These are phyloP conservation scores for Penicillium salamii DNA, from an alignment of 495 filamentous ascomycete genomes.

Conservation along the genomic window DNA sequence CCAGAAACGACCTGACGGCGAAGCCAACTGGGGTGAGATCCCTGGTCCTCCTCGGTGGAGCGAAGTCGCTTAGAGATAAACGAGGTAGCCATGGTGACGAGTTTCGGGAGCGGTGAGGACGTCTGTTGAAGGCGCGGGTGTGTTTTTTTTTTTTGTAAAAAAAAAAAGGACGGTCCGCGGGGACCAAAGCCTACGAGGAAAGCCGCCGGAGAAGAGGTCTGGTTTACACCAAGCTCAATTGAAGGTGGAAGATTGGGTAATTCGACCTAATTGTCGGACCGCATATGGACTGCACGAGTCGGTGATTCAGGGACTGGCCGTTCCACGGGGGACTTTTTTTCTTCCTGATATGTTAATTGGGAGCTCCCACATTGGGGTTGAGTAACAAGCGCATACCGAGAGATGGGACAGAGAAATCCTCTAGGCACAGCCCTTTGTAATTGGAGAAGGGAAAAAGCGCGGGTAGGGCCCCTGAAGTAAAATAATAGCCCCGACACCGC, in stretches of 20 bases:
- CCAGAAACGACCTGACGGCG: conserved; percentile 69
- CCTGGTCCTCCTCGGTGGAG: conserved; percentile 24
- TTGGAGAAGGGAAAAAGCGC: conserved; percentile 17
- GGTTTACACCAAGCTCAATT: conserved; percentile 17
- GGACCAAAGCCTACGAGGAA: conserved; percentile 28
- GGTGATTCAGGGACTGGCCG: conserved; percentile 14
- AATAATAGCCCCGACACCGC: conserved; percentile 21
- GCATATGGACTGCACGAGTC: conserved; percentile 22
- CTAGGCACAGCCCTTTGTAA: conserved; percentile 8
- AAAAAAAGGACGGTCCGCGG: conserved; percentile 33
- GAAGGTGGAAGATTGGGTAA: conserved; percentile 1
- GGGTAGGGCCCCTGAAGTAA: not conserved
- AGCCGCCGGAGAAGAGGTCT: too few species aligned
- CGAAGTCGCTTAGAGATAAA: conserved; percentile 39
- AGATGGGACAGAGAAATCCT: conserved; percentile 1
- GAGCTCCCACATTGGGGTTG: not conserved
- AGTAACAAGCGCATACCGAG: conserved; percentile 1
- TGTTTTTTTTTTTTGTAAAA: conserved; percentile 12
- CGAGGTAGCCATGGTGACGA: conserved; percentile 39
- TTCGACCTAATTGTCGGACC: conserved; percentile 19
- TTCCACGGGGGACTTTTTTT: conserved; percentile 14
- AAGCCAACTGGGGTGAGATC: conserved; percentile 57
- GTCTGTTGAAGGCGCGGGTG: conserved; percentile 28
- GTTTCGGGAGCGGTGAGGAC: conserved; percentile 28
- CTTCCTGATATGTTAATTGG: conserved; percentile 1